phyloP scores from a whole-genome alignment of 352 stramenopile species.

The Globisporangium orthogonon region DNA sequence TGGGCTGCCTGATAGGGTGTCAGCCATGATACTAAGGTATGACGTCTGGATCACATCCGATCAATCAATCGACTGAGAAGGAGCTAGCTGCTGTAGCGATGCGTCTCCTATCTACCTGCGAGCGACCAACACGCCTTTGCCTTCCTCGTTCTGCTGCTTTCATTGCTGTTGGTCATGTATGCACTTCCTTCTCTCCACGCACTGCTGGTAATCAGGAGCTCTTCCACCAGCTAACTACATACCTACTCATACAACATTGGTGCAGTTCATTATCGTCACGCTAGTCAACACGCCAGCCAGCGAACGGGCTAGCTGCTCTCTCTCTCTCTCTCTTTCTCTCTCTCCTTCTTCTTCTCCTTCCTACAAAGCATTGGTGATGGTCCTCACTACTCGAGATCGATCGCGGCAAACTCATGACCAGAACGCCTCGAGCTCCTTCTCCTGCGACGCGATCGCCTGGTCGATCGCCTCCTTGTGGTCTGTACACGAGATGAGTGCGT shows the following conservation, averaged over 20 bases:
- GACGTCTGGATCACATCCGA: too few species aligned
- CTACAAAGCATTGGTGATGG: background rate
- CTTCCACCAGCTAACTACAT: too few species aligned
- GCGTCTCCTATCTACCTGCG: too few species aligned
- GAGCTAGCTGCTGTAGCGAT: too few species aligned
- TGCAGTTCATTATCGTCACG: background rate
- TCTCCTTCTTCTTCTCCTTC: background rate
- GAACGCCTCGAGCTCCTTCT: conserved; percentile 43
- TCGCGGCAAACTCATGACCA: conserved; percentile 24
- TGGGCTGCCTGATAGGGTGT: too few species aligned
- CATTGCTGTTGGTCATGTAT: background rate
- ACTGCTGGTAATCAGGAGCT: too few species aligned
- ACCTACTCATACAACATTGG: background rate
- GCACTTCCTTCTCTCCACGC: too few species aligned
- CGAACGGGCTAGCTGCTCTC: background rate
- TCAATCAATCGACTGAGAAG: too few species aligned
- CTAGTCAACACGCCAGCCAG: background rate
- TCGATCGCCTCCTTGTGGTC: conserved; percentile 64
- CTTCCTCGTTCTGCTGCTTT: background rate
- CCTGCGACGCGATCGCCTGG: conserved; percentile 48
- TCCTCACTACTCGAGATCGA: too few species aligned
- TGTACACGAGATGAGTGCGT: conserved; percentile 55
- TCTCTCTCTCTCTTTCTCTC: background rate
- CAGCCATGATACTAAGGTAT: too few species aligned
- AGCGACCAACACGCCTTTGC: background rate